These are phyloP conservation scores for Clavulina sp. DNA, from an alignment of 768 basidiomycete species.

Conservation along the genomic window DNA sequence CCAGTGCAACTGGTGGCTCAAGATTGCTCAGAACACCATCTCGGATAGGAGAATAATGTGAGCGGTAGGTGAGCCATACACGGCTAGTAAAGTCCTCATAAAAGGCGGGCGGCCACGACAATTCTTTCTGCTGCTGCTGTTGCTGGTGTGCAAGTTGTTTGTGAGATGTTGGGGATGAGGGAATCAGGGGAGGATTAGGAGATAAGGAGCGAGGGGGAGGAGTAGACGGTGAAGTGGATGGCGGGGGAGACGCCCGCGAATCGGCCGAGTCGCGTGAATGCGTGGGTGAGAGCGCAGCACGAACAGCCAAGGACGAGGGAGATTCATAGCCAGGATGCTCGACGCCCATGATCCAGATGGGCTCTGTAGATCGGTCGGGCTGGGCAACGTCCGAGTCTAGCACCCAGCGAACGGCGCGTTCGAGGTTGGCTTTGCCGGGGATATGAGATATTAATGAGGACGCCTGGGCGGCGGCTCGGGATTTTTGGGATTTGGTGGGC, in stretches of 20 bases:
- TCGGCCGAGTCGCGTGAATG: constrained; percentile 24
- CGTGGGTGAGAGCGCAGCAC: neutral
- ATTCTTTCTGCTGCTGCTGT: constrained; percentile 25
- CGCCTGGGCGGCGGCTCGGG: constrained; percentile 36
- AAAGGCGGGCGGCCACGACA: constrained; percentile 64
- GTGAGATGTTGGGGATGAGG: constrained; percentile 4
- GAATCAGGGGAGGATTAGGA: constrained; percentile 14
- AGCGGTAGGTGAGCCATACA: constrained; percentile 86
- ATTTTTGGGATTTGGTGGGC: constrained; percentile 17
- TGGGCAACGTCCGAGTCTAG: constrained; percentile 67
- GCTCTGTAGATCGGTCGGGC: constrained; percentile 63
- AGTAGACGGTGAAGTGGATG: constrained; percentile 17
- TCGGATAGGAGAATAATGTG: constrained; percentile 66
- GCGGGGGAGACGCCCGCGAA: constrained; percentile 28
- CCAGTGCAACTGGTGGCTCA: neutral
- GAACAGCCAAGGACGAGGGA: constrained; percentile 11
- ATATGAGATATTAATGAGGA: constrained; percentile 28
- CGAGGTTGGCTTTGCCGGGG: constrained; percentile 49
- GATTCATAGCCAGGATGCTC: constrained; percentile 59
- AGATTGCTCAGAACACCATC: constrained; percentile 30
- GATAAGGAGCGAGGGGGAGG: constrained; percentile 16
- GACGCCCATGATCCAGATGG: constrained; percentile 83
- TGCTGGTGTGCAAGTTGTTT: constrained; percentile 13
- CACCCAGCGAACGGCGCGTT: constrained; percentile 78
- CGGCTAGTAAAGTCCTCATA: constrained; percentile 78